Conservation (phyloP, 768 basidiomycete genomes). For the Lactarius hatsudake region DNA sequence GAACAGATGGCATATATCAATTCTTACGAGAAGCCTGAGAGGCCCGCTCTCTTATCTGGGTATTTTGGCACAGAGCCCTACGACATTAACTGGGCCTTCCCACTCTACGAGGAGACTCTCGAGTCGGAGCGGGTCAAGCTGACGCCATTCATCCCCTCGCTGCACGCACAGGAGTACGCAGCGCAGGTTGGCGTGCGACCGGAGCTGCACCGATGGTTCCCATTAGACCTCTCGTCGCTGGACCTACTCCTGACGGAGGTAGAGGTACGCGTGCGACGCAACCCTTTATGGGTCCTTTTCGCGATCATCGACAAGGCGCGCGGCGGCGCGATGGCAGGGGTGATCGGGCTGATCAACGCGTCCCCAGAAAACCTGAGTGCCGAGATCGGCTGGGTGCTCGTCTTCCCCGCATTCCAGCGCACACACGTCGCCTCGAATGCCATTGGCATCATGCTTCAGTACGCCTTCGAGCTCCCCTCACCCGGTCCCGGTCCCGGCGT, state of each 20-base stretch:
- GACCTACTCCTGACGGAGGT: constrained; percentile 29
- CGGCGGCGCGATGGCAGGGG: constrained; percentile 38
- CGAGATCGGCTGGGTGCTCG: constrained; percentile 17
- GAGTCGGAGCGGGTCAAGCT: constrained; percentile 40
- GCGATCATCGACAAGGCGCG: constrained; percentile 42
- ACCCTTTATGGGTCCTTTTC: constrained; percentile 33
- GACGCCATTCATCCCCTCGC: constrained; percentile 39
- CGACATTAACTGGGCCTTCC: constrained; percentile 41
- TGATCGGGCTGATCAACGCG: constrained; percentile 36
- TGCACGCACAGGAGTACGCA: constrained; percentile 36
- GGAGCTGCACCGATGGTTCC: constrained; percentile 36
- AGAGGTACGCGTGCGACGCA: constrained; percentile 27
- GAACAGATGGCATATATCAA: constrained; percentile 18
- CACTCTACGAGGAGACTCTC: constrained; percentile 34
- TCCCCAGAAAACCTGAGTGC: constrained; percentile 9
- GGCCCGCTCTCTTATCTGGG: constrained; percentile 12
- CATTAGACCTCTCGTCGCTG: constrained; percentile 31
- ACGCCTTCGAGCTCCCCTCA: constrained; percentile 33
- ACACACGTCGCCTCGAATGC: constrained; percentile 30
- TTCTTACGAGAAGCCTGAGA: background rate
- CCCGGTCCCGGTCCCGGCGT: background rate
- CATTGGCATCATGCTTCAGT: constrained; percentile 41
- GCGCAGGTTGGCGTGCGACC: constrained; percentile 29
- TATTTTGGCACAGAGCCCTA: constrained; percentile 34
- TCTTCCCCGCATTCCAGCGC: constrained; percentile 16